Evolutionary conservation across 345 rosid species (phyloP).

Genomic region (Erucastrum elatum): DNA sequence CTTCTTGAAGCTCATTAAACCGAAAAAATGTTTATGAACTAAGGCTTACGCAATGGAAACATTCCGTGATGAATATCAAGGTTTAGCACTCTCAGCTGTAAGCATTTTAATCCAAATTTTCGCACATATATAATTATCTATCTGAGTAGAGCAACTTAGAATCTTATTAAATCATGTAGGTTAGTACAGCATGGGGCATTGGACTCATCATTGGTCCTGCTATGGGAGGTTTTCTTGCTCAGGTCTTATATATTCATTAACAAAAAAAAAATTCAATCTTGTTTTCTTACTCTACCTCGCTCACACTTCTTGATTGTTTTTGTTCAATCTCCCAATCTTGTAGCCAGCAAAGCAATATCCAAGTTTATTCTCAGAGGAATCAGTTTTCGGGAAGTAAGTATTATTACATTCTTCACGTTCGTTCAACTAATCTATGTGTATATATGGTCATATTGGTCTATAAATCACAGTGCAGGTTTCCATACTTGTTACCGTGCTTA

Average conservation of each 20-base stretch:
- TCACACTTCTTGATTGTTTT: not conserved
- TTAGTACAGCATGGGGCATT: conserved; percentile 40
- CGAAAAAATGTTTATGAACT: not conserved
- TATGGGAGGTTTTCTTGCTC: not conserved
- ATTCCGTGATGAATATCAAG: conserved; percentile 75
- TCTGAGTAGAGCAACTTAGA: not conserved
- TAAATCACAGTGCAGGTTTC: not conserved
- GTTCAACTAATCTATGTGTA: not conserved
- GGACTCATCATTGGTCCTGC: not conserved
- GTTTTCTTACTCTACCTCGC: not conserved
- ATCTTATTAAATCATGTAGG: conserved; percentile 43
- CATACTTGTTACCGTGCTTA: not conserved
- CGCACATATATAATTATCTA: not conserved
- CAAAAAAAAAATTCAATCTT: not conserved
- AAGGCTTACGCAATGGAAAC: conserved; percentile 87
- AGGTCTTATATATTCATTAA: not conserved
- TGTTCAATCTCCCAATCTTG: not conserved
- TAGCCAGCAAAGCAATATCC: not conserved
- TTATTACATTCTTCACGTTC: not conserved
- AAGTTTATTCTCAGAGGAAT: not conserved
- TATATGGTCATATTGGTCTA: not conserved
- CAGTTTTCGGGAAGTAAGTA: not conserved
- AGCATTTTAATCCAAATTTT: conserved; percentile 28
- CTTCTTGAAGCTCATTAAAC: not conserved
- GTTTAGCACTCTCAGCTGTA: conserved; percentile 82